Percentiles rank a stretch among this genome's conserved stretches.
Evolutionary conservation across 2,329 filamentous ascomycete genomes (phyloP).

Genomic region (Colletotrichum spinosum): DNA sequence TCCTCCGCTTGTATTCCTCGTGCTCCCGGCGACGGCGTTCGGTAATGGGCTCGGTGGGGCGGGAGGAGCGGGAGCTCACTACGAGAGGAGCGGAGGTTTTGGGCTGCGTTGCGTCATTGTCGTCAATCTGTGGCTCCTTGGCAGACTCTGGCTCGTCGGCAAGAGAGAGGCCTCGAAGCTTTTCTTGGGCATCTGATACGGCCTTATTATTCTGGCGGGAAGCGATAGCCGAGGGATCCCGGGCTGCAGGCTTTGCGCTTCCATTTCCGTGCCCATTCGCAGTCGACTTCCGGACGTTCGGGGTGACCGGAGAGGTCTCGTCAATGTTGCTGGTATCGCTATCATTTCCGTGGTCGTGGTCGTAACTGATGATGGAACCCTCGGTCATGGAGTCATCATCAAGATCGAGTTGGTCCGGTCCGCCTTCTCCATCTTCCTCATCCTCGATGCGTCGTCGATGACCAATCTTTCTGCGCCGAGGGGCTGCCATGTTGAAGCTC

Average conservation of each 20-base stretch:
- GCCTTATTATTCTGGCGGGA: slow-evolving; percentile 49
- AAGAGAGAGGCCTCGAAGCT: slow-evolving; percentile 66
- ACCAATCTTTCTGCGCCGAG: slow-evolving; percentile 73
- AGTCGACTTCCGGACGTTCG: slow-evolving; percentile 51
- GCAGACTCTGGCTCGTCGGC: slow-evolving; percentile 54
- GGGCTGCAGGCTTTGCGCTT: slow-evolving; percentile 48
- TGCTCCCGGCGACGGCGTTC: slow-evolving; percentile 86
- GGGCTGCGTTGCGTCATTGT: slow-evolving; percentile 52
- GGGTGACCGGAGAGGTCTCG: slow-evolving; percentile 64
- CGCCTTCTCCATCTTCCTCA: slow-evolving; percentile 76
- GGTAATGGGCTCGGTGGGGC: slow-evolving; percentile 67
- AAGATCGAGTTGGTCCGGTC: slow-evolving; percentile 64
- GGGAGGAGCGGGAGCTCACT: slow-evolving; percentile 65
- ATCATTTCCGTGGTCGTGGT: slow-evolving; percentile 68
- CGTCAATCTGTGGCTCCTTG: slow-evolving; percentile 61
- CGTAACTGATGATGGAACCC: slow-evolving; percentile 71
- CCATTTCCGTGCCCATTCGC: slow-evolving; percentile 58
- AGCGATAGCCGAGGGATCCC: slow-evolving; percentile 49
- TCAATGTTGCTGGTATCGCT: slow-evolving; percentile 75
- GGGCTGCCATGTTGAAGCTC: slow-evolving; percentile 56
- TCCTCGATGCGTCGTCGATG: slow-evolving; percentile 77
- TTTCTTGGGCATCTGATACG: slow-evolving; percentile 67
- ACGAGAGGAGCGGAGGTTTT: slow-evolving; percentile 62
- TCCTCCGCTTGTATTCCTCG: slow-evolving; percentile 89
- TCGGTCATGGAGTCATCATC: slow-evolving; percentile 76